Base-by-base conservation (phyloP, 371 early-diverging fungal genomes). In the Syncephalis fuscata region DNA sequence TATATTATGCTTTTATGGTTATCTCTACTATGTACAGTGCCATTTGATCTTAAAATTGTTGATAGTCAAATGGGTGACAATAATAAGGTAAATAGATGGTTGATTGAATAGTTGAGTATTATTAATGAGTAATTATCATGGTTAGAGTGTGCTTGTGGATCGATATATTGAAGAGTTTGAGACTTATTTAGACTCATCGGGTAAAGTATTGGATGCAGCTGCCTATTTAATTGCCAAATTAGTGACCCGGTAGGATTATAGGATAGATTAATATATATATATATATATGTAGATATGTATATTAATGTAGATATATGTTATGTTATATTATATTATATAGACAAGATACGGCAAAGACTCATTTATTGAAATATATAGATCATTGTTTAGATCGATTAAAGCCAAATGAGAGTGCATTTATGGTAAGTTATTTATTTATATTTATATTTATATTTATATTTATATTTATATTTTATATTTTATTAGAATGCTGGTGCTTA, bases 11-110 rank as follows among this genome's bases (percentile, higher is more conserved):
- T 88, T 32, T 64, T 88, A 20, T 90, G 90, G 89, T 58, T 89
- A n/a, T 86, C 88, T 0, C 67, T 92, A 37, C 72, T 92, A 51
- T 74, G 78, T 46, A 87, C 88, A 88, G 78, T 89, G 22, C 96
- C 96, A 1, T 95, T 95, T 58, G 91, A 93, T 62, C 68, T 95
- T 14, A 71, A 67, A 49, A 76, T 65, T 16, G 72, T 94, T 17
- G 93, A 91, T 56, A 81, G 83, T 53, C 32, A 32, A 11, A 32
- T 32, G 32, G 71, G 73, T 1, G 48, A 55, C 14, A 39, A 20
- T 19, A 21, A 48, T 43, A 37, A 4, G 22, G 61, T 61, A 27
- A 51, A 61, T 9, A 42, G 60, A 38, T 21, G 46, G 46, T 11
- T 44, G 44, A 14, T 21, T 40, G n/a, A 5, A 44, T 24, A 22